Evolutionary conservation across 768 basidiomycete species (phyloP).

Genomic region (Suillus brevipes): DNA sequence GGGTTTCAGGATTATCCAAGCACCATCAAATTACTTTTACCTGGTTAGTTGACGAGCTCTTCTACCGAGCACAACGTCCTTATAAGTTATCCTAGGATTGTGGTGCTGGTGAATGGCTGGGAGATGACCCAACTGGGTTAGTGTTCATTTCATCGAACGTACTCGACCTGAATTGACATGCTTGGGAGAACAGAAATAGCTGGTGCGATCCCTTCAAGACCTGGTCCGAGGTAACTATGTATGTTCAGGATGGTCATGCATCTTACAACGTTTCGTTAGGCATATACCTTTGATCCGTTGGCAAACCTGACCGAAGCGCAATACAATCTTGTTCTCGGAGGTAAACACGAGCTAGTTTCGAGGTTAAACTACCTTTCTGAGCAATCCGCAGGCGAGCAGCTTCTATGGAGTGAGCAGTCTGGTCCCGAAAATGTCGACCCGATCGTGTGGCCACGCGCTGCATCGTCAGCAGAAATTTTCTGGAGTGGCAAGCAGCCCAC

Average conservation of each 20-base stretch:
- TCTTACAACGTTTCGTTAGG: slow-evolving; percentile 33
- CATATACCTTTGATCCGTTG: slow-evolving; percentile 73
- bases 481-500: slow-evolving; percentile 56
- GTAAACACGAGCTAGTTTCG: slow-evolving; percentile 33
- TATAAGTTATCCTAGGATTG: slow-evolving; percentile 46
- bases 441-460: slow-evolving; percentile 72
- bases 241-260: slow-evolving; percentile 1
- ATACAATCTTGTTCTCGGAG: slow-evolving; percentile 63
- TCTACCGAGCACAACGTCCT: neutral
- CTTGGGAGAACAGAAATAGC: slow-evolving; percentile 42
- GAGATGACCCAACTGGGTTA: slow-evolving; percentile 45
- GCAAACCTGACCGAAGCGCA: slow-evolving; percentile 52
- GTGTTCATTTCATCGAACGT: slow-evolving; percentile 11
- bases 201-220: slow-evolving; percentile 83
- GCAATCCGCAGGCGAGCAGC: slow-evolving; percentile 49
- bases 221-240: slow-evolving; percentile 61
- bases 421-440: slow-evolving; percentile 67
- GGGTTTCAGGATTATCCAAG: slow-evolving; percentile 64
- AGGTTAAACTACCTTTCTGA: neutral
- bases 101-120: slow-evolving; percentile 72
- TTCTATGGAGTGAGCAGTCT: slow-evolving; percentile 76
- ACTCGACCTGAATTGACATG: neutral
- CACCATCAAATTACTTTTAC: slow-evolving; percentile 77
- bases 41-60: slow-evolving; percentile 31
- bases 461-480: slow-evolving; percentile 72